Conservation (phyloP, 2,329 filamentous ascomycete genomes). For the Kalmusia sp. region DNA sequence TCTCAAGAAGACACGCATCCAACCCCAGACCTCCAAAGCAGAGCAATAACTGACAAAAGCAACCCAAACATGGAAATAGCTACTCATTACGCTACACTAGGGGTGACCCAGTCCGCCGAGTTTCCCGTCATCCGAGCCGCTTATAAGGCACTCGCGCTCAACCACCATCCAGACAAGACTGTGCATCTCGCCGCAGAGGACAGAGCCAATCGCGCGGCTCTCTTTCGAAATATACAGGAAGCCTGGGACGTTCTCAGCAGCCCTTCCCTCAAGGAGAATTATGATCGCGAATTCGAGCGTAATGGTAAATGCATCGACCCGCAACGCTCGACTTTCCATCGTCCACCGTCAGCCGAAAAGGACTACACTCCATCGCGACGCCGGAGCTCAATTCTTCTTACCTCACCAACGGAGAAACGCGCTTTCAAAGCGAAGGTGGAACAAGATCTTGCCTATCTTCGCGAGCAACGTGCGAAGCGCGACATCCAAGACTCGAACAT, state of each 20-base stretch:
- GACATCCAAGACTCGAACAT: conserved; percentile 16
- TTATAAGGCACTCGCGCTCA: conserved; percentile 25
- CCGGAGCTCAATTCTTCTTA: conserved; percentile 12
- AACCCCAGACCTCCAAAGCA: not conserved
- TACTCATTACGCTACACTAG: conserved; percentile 23
- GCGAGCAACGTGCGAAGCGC: conserved; percentile 14
- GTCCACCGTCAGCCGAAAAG: not conserved
- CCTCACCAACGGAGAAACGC: conserved; percentile 18
- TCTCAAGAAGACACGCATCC: not conserved
- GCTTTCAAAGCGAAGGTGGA: conserved; percentile 18
- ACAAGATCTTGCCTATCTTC: conserved; percentile 19
- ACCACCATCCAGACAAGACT: conserved; percentile 24
- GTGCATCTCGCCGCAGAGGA: conserved; percentile 14
- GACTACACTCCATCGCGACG: not conserved
- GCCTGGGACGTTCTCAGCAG: conserved; percentile 26
- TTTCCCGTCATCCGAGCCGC: conserved; percentile 23
- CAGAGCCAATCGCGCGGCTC: conserved; percentile 14
- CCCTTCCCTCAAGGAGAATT: conserved; percentile 16
- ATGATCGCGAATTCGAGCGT: conserved; percentile 22
- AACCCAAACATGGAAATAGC: conserved; percentile 9
- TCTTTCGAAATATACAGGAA: conserved; percentile 18
- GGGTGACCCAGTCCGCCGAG: conserved; percentile 19
- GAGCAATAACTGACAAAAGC: not conserved
- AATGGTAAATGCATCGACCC: conserved; percentile 5
- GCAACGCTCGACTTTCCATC: conserved; percentile 13